Conservation (phyloP, 2,329 filamentous ascomycete species). For the Geosmithia flava region DNA sequence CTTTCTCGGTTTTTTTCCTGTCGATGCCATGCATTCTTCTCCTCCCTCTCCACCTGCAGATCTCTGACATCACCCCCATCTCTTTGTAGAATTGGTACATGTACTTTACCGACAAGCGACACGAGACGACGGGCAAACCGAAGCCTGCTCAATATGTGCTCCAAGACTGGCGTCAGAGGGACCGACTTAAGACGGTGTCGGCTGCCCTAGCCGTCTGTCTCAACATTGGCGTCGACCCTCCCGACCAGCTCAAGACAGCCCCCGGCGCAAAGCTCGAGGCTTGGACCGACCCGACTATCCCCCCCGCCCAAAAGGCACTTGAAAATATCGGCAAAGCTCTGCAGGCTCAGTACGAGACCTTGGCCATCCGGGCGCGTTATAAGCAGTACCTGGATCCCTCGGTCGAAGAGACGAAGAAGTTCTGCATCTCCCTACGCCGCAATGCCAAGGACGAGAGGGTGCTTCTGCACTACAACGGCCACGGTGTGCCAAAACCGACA, state of each 20-base stretch:
- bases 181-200: conserved; percentile 91
- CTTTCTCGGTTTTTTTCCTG: too few relatives aligned
- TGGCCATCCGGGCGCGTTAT: conserved; percentile 91
- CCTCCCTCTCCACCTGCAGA: background rate
- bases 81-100: conserved; percentile 81
- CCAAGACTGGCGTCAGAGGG: conserved; percentile 95
- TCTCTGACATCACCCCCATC: background rate
- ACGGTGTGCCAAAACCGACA: conserved; percentile 92
- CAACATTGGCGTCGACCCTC: conserved; percentile 95
- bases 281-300: conserved; percentile 84
- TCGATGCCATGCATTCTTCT: background rate
- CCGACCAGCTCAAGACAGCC: conserved; percentile 90
- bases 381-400: conserved; percentile 96
- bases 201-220: conserved; percentile 88
- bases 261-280: conserved; percentile 91
- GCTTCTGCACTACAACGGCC: conserved; percentile 97
- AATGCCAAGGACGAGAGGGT: conserved; percentile 95
- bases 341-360: conserved; percentile 92
- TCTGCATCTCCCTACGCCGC: conserved; percentile 76
- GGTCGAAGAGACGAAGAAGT: conserved; percentile 94
- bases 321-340: conserved; percentile 92
- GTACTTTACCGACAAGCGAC: conserved; percentile 98
- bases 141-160: conserved; percentile 54
- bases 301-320: conserved; percentile 71
- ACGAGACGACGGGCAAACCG: conserved; percentile 85